Base-by-base conservation (phyloP, 2,329 filamentous ascomycete species). In the Ophiostoma triangulosporum region DNA sequence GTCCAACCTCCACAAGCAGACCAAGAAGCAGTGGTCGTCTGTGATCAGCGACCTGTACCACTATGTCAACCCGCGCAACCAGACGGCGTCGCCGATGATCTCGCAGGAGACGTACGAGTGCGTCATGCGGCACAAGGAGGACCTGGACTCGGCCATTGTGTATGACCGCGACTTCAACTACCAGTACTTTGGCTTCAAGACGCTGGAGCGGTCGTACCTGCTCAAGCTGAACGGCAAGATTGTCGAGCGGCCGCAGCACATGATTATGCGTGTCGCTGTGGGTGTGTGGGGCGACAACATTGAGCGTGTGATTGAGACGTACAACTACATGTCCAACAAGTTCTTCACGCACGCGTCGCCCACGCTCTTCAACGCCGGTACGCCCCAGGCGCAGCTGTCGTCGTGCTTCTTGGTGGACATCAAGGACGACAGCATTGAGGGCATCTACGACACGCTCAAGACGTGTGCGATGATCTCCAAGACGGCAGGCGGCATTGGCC, bases 121-220 rank as follows among this genome's bases (percentile, higher is more conserved):
- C 58, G 86, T 98, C 60, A 93, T 95, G 86, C 87, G 86, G 65
- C 89, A 98, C 71, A 89, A 88, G 64, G 93, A 95, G 54, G 93
- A 98, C 72, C 80, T 98, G 55, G 95, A 98, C 76, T 97, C 91
- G 43, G 93, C 93, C 64, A 97, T 98, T 68, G 91, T 98, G 64
- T 98, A 97, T 65, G 93, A 98, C 73, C 86, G 93, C 62, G 93
- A 98, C 69, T 98, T 98, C 80, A 96, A 97, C 80, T 98, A 98
- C 76, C 93, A 98, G 75, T 98, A 95, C 75, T 98, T 98, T 65
- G 93, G 93, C 60, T 98, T 98, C 83, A 98, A 98, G 81, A 98
- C 93, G 7, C 76, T 98, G 36, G 93, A 98, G 76, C 84, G 93
- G 57, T 98, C 93, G 65, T 98, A 98, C 66, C 84, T 98, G 51